Conservation (phyloP, 306 rosid genomes). For the Corylus heterophylla region DNA sequence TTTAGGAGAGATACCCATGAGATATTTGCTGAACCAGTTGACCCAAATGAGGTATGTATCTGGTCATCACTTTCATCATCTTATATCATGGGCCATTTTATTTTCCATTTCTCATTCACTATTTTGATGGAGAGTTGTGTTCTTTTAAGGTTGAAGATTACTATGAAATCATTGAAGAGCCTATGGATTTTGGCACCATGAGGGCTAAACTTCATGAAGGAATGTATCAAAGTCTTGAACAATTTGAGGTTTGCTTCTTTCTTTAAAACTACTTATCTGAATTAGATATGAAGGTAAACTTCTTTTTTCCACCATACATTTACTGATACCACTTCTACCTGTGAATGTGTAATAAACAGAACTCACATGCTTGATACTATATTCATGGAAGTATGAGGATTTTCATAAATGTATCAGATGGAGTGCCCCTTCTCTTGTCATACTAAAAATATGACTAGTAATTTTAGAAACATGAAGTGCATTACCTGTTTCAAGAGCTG, state of each 20-base stretch:
- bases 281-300: neutral
- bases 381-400: neutral
- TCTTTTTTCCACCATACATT: neutral
- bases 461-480: neutral
- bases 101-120: neutral
- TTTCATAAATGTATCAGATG: neutral
- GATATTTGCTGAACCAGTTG: slow-evolving; percentile 76
- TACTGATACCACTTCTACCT: neutral
- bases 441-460: neutral
- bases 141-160: slow-evolving; percentile 60
- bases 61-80: neutral
- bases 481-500: neutral
- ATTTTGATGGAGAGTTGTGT: slow-evolving; percentile 19
- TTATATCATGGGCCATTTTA: neutral
- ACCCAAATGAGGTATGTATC: slow-evolving; percentile 54
- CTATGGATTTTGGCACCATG: slow-evolving; percentile 87
- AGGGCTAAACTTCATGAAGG: slow-evolving; percentile 80
- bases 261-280: neutral
- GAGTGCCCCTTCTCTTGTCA: neutral
- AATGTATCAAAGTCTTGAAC: slow-evolving; percentile 51
- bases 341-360: slow-evolving; percentile 11
- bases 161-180: slow-evolving; percentile 51
- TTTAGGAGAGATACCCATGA: slow-evolving; percentile 62
- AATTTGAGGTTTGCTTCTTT: slow-evolving; percentile 62
- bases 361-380: neutral